Percentiles rank a stretch among this genome's conserved stretches.
Conservation (phyloP, 805 yeast genomes). For the Yarrowia sp. region DNA sequence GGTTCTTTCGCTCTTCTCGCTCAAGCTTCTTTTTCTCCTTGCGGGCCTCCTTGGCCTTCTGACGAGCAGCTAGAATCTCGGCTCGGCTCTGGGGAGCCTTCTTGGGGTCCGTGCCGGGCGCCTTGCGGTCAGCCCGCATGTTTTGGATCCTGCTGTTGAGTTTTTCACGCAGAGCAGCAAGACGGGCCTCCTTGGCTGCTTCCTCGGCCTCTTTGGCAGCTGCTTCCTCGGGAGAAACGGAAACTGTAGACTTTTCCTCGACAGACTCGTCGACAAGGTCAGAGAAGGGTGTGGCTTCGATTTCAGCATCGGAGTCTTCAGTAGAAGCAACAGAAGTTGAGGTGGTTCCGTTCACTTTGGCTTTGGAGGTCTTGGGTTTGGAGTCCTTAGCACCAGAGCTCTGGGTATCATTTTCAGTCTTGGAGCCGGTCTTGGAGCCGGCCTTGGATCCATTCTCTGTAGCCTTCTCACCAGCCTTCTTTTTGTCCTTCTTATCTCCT, state of each 20-base stretch:
- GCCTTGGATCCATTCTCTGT: conserved; percentile 8
- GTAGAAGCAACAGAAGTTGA: too few species aligned
- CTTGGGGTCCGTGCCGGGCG: conserved; percentile 79
- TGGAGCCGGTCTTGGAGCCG: background rate
- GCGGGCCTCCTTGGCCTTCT: conserved; percentile 55
- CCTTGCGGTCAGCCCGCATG: conserved; percentile 82
- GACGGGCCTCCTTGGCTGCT: conserved; percentile 50
- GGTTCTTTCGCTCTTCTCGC: conserved; percentile 44
- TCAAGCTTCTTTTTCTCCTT: conserved; percentile 52
- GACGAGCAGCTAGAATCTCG: conserved; percentile 73
- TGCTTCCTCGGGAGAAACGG: conserved; percentile 9
- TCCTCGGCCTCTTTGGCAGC: conserved; percentile 42
- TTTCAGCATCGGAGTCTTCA: background rate
- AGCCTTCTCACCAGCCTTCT: conserved; percentile 39
- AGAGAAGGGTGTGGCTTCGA: conserved; percentile 5
- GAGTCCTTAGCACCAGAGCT: too few species aligned
- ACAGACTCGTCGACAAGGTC: conserved; percentile 44
- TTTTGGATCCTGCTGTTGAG: conserved; percentile 73
- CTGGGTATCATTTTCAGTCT: background rate
- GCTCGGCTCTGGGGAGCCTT: conserved; percentile 90
- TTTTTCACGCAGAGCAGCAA: conserved; percentile 76
- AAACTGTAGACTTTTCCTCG: too few species aligned
- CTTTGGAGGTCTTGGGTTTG: background rate
- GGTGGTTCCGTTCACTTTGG: conserved; percentile 8
- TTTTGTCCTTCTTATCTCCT: conserved; percentile 43